phyloP scores from a whole-genome alignment of 495 filamentous ascomycete species.

The Tuber brumale region DNA sequence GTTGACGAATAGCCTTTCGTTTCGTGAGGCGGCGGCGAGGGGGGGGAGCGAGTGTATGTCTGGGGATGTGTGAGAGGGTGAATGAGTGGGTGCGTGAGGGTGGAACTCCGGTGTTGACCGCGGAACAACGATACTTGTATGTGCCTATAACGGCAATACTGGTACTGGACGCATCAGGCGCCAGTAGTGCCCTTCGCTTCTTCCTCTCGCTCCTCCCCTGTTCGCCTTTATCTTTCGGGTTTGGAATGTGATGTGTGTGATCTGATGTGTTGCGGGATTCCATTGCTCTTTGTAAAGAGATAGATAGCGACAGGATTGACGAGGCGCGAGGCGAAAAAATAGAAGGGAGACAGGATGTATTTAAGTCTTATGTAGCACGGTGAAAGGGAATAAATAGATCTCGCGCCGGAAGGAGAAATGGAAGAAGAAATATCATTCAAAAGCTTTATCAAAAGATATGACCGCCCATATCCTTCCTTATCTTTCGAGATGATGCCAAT shows the following conservation, averaged over 20 bases:
- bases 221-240: slow-evolving; percentile 1
- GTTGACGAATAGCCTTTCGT: background rate
- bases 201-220: background rate
- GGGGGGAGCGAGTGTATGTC: background rate
- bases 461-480: background rate
- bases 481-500: background rate
- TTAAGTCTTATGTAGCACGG: background rate
- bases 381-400: background rate
- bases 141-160: background rate
- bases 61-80: background rate
- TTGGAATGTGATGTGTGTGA: background rate
- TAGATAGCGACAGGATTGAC: background rate
- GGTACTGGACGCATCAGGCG: background rate
- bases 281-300: background rate
- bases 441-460: background rate
- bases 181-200: background rate
- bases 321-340: background rate
- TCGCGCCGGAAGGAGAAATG: background rate
- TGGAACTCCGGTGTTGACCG: background rate
- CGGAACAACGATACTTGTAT: background rate
- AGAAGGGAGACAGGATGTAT: background rate
- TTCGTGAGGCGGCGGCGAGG: background rate
- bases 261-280: background rate
- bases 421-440: background rate
- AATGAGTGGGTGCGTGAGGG: background rate